A percentile compares a stretch with the other conserved stretches of the same genome.
These are phyloP conservation scores for Diplogelasinospora grovesii DNA, from an alignment of 495 filamentous ascomycete genomes.

Conservation along the genomic window DNA sequence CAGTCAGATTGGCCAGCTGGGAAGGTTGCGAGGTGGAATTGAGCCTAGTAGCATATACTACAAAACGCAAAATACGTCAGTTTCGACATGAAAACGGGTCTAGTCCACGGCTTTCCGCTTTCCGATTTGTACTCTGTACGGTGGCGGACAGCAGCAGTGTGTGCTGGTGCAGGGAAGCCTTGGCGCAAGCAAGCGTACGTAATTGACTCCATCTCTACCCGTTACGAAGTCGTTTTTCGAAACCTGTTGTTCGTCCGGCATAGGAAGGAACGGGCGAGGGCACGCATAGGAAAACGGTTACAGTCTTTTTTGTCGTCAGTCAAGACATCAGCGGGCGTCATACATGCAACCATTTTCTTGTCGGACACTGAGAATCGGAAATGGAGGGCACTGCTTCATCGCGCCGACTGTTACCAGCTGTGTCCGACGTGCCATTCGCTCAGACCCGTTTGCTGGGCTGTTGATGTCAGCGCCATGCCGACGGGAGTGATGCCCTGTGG, in stretches of 20 bases:
- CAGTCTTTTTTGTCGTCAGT: constrained; percentile 5
- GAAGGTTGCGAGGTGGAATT: no score
- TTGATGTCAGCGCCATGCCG: constrained; percentile 7
- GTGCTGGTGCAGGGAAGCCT: no score
- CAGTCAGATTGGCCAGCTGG: no score
- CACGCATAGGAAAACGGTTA: neutral
- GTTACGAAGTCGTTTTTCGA: neutral
- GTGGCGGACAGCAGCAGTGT: neutral
- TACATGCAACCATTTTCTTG: constrained; percentile 9
- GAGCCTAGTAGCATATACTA: no score
- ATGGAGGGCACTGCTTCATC: neutral
- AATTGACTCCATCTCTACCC: constrained; percentile 1
- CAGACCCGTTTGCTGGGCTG: neutral
- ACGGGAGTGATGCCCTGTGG: neutral
- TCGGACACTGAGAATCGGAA: neutral
- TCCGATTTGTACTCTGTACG: neutral
- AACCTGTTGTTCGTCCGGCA: neutral
- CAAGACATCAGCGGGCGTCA: constrained; percentile 5
- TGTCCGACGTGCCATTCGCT: constrained; percentile 5
- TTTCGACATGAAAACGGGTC: neutral
- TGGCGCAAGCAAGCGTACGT: constrained; percentile 3
- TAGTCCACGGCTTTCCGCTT: neutral
- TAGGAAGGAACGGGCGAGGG: neutral
- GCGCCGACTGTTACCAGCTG: neutral
- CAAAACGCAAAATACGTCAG: constrained; percentile 1